A percentile compares a stretch with the other conserved stretches of the same genome.
Evolutionary conservation across 352 stramenopile species (phyloP).

Genomic region (Phytophthora pistaciae): DNA sequence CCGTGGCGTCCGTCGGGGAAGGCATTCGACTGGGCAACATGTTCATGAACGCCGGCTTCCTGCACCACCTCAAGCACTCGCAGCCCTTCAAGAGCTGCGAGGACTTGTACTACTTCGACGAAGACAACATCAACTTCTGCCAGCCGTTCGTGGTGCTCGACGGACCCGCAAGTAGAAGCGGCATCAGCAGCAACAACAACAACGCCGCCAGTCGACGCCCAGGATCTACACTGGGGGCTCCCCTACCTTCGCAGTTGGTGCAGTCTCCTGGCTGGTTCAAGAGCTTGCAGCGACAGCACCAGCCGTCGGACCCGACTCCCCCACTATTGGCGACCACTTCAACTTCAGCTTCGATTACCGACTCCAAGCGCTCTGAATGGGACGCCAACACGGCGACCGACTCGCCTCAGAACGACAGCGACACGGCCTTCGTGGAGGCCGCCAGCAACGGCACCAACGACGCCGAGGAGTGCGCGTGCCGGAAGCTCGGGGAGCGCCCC

Average conservation of each 20-base stretch:
- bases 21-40: slow-evolving; percentile 59
- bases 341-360: slow-evolving; percentile 12
- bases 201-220: slow-evolving; percentile 9
- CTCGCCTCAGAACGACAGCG: slow-evolving; percentile 27
- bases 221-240: slow-evolving; percentile 35
- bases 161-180: slow-evolving; percentile 22
- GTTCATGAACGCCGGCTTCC: slow-evolving; percentile 63
- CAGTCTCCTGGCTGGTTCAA: slow-evolving; percentile 45
- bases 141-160: slow-evolving; percentile 51
- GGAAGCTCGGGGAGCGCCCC: slow-evolving; percentile 41
- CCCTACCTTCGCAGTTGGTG: slow-evolving; percentile 40
- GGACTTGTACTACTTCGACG: slow-evolving; percentile 61
- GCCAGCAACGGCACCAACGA: slow-evolving; percentile 33
- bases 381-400: slow-evolving; percentile 17
- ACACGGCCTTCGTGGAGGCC: slow-evolving; percentile 26
- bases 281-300: slow-evolving; percentile 34
- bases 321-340: slow-evolving; percentile 13
- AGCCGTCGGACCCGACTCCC: slow-evolving; percentile 26
- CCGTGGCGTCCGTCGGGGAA: slow-evolving; percentile 48
- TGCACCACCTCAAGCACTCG: slow-evolving; percentile 67
- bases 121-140: slow-evolving; percentile 43
- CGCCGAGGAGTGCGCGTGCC: slow-evolving; percentile 37
- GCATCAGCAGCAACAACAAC: slow-evolving; percentile 7
- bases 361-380: slow-evolving; percentile 16
- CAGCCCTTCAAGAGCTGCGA: slow-evolving; percentile 47